Conservation (phyloP, 768 basidiomycete genomes). For the Termitomyces sp. region DNA sequence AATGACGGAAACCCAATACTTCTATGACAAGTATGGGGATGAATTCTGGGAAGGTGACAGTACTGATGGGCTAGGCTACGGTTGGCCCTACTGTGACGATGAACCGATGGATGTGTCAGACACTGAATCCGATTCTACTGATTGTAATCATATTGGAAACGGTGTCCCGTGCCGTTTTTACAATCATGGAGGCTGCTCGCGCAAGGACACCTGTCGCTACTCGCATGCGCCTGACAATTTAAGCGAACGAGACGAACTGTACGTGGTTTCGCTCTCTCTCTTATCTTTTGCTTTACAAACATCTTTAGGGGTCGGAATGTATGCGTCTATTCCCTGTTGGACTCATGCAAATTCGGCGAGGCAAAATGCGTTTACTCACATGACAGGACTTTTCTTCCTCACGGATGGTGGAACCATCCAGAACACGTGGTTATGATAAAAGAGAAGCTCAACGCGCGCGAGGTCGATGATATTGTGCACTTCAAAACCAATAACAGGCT, state of each 20-base stretch:
- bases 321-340: constrained; percentile 32
- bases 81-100: constrained; percentile 20
- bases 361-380: constrained; percentile 46
- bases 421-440: background rate
- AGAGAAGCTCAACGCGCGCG: background rate
- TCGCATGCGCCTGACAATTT: constrained; percentile 48
- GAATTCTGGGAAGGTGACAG: background rate
- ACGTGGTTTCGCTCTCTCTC: constrained; percentile 8
- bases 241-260: constrained; percentile 48
- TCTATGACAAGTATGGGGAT: constrained; percentile 10
- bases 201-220: constrained; percentile 34
- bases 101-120: constrained; percentile 23
- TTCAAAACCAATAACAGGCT: background rate
- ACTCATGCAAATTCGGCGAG: constrained; percentile 29
- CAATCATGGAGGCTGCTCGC: constrained; percentile 41
- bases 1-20: constrained; percentile 7
- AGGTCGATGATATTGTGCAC: background rate
- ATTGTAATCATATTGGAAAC: constrained; percentile 44
- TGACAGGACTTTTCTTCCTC: constrained; percentile 36
- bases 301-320: constrained; percentile 23
- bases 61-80: constrained; percentile 2
- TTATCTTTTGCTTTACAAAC: background rate
- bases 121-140: constrained; percentile 46
- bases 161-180: constrained; percentile 46
- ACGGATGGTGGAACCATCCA: constrained; percentile 40